These are phyloP conservation scores for Colletotrichum sp. DNA, from an alignment of 2,329 filamentous ascomycete genomes.

Conservation along the genomic window DNA sequence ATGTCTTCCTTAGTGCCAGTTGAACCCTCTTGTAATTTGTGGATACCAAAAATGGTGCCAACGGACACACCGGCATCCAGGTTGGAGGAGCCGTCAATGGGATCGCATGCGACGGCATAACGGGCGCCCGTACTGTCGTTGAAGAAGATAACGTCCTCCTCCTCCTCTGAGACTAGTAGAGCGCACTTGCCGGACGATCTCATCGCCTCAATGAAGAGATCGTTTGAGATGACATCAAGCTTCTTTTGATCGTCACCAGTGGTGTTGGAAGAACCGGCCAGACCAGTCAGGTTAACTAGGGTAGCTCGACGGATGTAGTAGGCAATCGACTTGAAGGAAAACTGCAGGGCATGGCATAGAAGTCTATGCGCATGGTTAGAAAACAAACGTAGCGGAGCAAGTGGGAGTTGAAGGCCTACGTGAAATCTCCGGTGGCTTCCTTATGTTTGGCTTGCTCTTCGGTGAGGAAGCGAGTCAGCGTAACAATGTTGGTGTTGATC, in stretches of 20 bases:
- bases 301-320: conserved; percentile 98
- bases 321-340: conserved; percentile 99
- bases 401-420: conserved; percentile 61
- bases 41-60: conserved; percentile 95
- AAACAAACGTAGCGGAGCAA: background rate
- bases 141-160: conserved; percentile 92
- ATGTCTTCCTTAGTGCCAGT: conserved; percentile 83
- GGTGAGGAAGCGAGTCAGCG: conserved; percentile 92
- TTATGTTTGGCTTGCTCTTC: conserved; percentile 94
- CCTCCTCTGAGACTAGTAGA: conserved; percentile 95
- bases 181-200: conserved; percentile 88
- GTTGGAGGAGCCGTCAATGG: conserved; percentile 97
- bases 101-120: conserved; percentile 96
- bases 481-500: conserved; percentile 96
- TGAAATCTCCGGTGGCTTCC: conserved; percentile 98
- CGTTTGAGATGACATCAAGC: conserved; percentile 98
- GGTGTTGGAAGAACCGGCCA: conserved; percentile 92
- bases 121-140: conserved; percentile 75
- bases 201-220: conserved; percentile 97
- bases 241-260: conserved; percentile 99
- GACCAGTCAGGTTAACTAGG: conserved; percentile 92
- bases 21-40: conserved; percentile 82
- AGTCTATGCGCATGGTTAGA: conserved; percentile 60
- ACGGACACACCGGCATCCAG: conserved; percentile 97
- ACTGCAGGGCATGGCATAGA: conserved; percentile 96